Base-by-base conservation (phyloP, 495 filamentous ascomycete species). In the Podospora australis region DNA sequence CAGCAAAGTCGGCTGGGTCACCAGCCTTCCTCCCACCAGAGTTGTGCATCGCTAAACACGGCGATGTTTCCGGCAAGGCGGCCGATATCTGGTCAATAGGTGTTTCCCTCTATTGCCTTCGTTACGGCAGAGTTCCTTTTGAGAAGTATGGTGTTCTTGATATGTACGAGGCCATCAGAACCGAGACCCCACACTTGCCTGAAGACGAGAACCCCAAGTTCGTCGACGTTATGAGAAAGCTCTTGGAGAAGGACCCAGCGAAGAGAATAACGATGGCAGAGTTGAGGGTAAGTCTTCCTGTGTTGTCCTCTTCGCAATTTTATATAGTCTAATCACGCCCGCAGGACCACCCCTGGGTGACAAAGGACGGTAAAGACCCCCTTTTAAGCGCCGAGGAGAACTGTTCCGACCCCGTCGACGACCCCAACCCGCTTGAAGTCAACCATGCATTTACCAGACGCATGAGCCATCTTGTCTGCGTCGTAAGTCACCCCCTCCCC, bases 21-120 rank as follows among this genome's bases (percentile, higher is more conserved):
- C 92, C 92, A 3, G 94, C 92, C 7, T 98, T 98, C 62, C 75
- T 97, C 28, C 89, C 92, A 0, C 92, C 92, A 2, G 92, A 98
- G 66, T 65, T 98, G 20, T 98, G 92, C 58, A 81, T 92, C 28
- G 82, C 81, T 6, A 90, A 80, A 48, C 92, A 96, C 62, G 91
- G 91, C 9, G 81, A 89, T 55, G 82, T 97, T 1, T 87, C 84
- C 3, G 92, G 92, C 19, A 87, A 79, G 58, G 89, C 92, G 3
- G 88, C 89, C 6, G 92, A 98, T 68, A 86, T 97, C 23, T 98
- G 92, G 92, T 95, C 94, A 0, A 98, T 98, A 94, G 92, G 92
- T 6, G 84, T 96, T 2, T 91, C 90, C 1, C 68, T 98, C 10
- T 97, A 95, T 60, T 98, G 92, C 63, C 74, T 98, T 17, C 78